Percentiles rank a stretch among this genome's conserved stretches.
phyloP scores from a whole-genome alignment of 345 rosid genomes.

The Lenwebbia sp. region DNA sequence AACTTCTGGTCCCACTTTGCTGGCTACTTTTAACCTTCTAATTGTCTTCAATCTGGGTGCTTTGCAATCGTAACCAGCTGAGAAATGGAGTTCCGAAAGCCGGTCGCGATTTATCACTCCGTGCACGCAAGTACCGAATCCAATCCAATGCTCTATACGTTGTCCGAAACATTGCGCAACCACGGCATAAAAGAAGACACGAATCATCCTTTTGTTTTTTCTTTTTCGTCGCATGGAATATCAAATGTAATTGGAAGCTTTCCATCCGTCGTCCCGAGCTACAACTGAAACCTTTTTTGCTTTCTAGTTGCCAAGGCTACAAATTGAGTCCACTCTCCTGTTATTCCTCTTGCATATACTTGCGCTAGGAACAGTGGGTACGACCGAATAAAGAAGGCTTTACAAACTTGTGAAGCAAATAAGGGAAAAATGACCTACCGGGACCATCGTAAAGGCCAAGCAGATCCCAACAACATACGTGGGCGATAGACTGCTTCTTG shows the following conservation, averaged over 20 bases:
- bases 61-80: not conserved
- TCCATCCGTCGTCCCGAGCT: not conserved
- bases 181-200: not conserved
- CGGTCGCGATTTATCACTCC: not conserved
- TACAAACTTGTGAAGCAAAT: not conserved
- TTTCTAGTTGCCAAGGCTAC: not conserved
- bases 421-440: not conserved
- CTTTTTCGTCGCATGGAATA: not conserved
- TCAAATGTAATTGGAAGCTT: not conserved
- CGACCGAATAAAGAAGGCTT: not conserved
- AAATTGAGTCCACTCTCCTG: not conserved
- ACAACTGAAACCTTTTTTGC: not conserved
- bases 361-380: not conserved
- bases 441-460: not conserved
- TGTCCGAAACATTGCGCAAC: not conserved
- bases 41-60: not conserved
- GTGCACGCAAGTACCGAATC: not conserved
- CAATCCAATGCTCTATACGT: not conserved
- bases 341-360: not conserved
- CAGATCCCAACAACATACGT: not conserved
- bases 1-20: not conserved
- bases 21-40: not conserved
- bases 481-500: not conserved
- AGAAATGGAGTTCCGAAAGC: not conserved
- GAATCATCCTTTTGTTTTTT: not conserved